These are phyloP conservation scores for Lagenidium sp. DNA, from an alignment of 352 stramenopile species.

Conservation along the genomic window DNA sequence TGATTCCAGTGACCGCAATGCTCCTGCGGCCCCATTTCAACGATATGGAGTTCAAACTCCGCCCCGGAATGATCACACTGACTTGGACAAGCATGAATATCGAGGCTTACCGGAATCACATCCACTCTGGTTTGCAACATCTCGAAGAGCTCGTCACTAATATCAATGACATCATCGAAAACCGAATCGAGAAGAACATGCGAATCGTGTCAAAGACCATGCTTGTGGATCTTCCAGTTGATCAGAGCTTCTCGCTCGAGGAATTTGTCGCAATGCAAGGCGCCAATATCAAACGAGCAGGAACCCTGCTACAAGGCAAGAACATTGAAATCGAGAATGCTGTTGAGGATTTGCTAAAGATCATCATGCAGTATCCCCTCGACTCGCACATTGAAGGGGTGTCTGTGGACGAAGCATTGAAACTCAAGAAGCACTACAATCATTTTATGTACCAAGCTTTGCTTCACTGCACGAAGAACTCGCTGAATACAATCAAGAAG, in stretches of 20 bases:
- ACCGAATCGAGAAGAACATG: slow-evolving; percentile 98
- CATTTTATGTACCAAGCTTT: slow-evolving; percentile 99
- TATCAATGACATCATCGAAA: slow-evolving; percentile 99
- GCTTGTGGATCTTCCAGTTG: slow-evolving; percentile 94
- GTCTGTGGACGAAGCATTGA: slow-evolving; percentile 90
- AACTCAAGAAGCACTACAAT: slow-evolving; percentile 98
- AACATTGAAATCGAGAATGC: slow-evolving; percentile 98
- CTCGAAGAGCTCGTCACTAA: slow-evolving; percentile 97
- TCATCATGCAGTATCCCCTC: slow-evolving; percentile 93
- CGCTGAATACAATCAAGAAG: slow-evolving; percentile 98
- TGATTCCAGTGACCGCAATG: slow-evolving; percentile 97
- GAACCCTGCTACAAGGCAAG: slow-evolving; percentile 93
- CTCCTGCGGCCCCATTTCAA: slow-evolving; percentile 96
- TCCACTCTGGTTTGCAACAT: slow-evolving; percentile 89
- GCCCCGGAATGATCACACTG: slow-evolving; percentile 98
- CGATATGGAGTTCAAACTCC: slow-evolving; percentile 98
- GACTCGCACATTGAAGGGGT: slow-evolving; percentile 94
- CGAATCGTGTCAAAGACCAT: slow-evolving; percentile 97
- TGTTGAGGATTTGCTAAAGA: slow-evolving; percentile 95
- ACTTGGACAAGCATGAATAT: slow-evolving; percentile 99
- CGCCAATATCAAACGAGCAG: slow-evolving; percentile 88
- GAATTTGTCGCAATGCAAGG: slow-evolving; percentile 98
- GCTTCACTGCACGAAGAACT: slow-evolving; percentile 97
- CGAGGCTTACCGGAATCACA: slow-evolving; percentile 95
- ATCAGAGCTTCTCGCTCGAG: slow-evolving; percentile 95